Base-by-base conservation (phyloP, 2,329 filamentous ascomycete genomes). In the Talaromyces sp. region DNA sequence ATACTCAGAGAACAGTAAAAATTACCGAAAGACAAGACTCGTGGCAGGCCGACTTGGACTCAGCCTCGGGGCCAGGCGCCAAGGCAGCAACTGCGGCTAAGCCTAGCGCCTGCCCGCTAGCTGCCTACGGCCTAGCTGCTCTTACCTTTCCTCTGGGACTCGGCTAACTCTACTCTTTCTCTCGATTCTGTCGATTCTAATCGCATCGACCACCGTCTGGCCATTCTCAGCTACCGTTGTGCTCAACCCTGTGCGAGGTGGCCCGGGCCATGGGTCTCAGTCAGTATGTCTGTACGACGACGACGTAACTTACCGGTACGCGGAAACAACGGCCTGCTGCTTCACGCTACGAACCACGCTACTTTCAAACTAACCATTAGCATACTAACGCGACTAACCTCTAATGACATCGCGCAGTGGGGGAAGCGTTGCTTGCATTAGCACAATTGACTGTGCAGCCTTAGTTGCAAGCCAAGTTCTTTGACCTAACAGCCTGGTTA, bases 391-490 rank as follows among this genome's bases (percentile, higher is more conserved):
- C 5, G 13, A n/a, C 56, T 58, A 58, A 58, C 56, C 22, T 27
- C 37, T 19, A 57, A 57, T 49, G 61, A 57, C 50, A 56, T 62
- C 60, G 60, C 47, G 49, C 24, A 56, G 50, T 63, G 61, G 61
- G 35, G 37, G 52, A 54, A 31, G 49, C 24, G 49, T 63, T 63
- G 39, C 61, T 57, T 57, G 61, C 61, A 63, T 63, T 63, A 63
- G 61, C 39, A 37, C 61, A 19, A 43, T 47, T 62, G 49, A 43
- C 49, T 37, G 33, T 63, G 50, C 60, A 43, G 27, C 35, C 13
- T 50, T 62, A 62, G 60, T 62, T 50, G 22, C 37, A 57, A 63
- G 39, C 61, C 61, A 63, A 63, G 61, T 63, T 41, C 61, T 56
- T 47, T 63, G 60, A 39, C 59, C 49, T 56, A 19, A 22, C 22